Conservation (phyloP, 331 rosid genomes). For the Pyracantha coccinea region DNA sequence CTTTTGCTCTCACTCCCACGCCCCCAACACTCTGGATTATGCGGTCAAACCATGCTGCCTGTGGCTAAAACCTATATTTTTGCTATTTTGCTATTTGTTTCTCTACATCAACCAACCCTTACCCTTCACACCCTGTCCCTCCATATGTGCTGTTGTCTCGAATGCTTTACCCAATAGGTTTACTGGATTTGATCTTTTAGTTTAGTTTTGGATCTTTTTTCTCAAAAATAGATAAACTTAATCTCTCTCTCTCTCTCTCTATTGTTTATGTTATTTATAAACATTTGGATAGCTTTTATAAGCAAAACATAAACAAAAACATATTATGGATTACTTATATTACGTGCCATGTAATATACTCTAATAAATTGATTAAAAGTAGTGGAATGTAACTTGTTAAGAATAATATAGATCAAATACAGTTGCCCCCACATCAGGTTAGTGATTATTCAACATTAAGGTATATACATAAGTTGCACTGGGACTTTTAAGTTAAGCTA, state of each 20-base stretch:
- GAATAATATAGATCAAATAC: no score
- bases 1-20: conserved; percentile 32
- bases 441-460: no score
- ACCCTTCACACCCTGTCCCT: not conserved
- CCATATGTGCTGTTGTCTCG: not conserved
- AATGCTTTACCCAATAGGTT: not conserved
- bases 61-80: no score
- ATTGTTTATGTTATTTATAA: not conserved
- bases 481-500: no score
- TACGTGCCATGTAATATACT: no score
- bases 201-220: not conserved
- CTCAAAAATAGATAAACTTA: not conserved
- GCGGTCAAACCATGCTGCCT: conserved; percentile 25
- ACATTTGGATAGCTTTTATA: not conserved
- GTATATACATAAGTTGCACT: no score
- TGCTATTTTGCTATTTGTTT: no score
- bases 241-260: no score
- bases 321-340: not conserved
- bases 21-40: conserved; percentile 34
- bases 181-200: not conserved
- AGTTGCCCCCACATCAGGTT: no score
- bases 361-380: no score
- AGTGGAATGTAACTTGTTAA: not conserved
- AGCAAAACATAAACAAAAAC: not conserved
- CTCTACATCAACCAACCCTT: not conserved